Evolutionary conservation across 305 asterid genomes (phyloP), one percentile per base, ranked within the genome.

Genomic region (Fraxinus dipetala): DNA sequence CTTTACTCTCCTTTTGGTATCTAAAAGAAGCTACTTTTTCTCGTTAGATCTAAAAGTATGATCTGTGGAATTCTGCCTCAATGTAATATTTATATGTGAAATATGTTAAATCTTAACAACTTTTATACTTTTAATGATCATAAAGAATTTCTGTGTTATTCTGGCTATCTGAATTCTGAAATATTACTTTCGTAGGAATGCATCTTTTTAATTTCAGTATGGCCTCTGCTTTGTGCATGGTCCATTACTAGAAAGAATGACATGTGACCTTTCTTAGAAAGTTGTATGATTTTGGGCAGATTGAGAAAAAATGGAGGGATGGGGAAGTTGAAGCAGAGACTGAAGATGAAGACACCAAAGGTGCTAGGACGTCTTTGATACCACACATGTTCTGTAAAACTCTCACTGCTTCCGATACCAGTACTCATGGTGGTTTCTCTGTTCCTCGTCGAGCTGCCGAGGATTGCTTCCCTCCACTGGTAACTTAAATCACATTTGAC

Each of bases 381-480:
- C 97, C 98, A 2, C 99, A 95, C 85, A 93, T 96, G 98, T 96
- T 96, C 79, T 96, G 99, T 82, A 96, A 96, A 85, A 96, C 98
- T 30, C 98, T 96, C 80, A 96, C 99, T 0, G 99, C 99, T 20
- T 96, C 99, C 8, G 99, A 96, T 87, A 96, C 99, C 10, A 96
- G 99, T 89, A 96, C 99, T 20, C 99, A 96, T 83, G 99, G 99
- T 40, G 99, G 99, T 84, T 96, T 96, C 84, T 96, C 99, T 18
- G 99, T 96, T 63, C 99, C 99, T 28, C 98, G 99, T 22, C 93
- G 99, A 59, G 99, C 98, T 43, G 99, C 99, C 11, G 99, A 96
- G 85, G 99, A 96, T 88, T 96, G 99, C 87, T 96, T 96, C 84
- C 97, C 99, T 83, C 98, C 99, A 31, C 86, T 96, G 97, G 99